A percentile compares a stretch with the other conserved stretches of the same genome.
phyloP scores from a whole-genome alignment of 345 rosid genomes.

The Litchi chinensis region DNA sequence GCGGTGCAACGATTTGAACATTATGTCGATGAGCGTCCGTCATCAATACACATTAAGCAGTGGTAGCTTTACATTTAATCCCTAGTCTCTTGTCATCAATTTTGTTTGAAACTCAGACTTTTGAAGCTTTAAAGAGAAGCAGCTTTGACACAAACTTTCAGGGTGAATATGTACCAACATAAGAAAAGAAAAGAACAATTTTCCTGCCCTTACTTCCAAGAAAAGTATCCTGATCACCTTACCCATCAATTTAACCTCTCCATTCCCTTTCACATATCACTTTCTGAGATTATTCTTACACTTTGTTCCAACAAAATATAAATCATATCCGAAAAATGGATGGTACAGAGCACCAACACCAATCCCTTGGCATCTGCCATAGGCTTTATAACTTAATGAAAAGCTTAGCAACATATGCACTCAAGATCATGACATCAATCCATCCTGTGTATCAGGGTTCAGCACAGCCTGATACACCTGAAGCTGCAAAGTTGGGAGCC shows the following conservation, averaged over 20 bases:
- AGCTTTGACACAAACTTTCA: not conserved
- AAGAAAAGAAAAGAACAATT: conserved; percentile 36
- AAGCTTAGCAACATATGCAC: conserved; percentile 29
- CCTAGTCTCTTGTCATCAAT: too few species aligned
- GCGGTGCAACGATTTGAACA: too few species aligned
- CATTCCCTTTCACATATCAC: conserved; percentile 5
- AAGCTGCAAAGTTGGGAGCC: conserved; percentile 8
- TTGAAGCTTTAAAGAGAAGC: conserved; percentile 8
- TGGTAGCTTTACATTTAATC: too few species aligned
- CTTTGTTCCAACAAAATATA: not conserved
- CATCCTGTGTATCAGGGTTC: conserved; percentile 1
- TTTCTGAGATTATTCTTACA: not conserved
- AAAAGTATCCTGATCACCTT: conserved; percentile 9
- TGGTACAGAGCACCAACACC: conserved; percentile 22
- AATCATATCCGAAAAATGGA: conserved; percentile 31
- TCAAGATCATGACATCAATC: conserved; percentile 39
- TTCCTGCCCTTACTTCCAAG: conserved; percentile 24
- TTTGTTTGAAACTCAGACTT: too few species aligned
- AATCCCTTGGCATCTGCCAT: conserved; percentile 36
- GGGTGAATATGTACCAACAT: conserved; percentile 10
- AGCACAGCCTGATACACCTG: not conserved
- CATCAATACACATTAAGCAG: too few species aligned
- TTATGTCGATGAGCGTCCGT: too few species aligned
- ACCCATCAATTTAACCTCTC: not conserved
- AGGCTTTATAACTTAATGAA: conserved; percentile 40